Evolutionary conservation across 768 basidiomycete species (phyloP).

Genomic region (Russula emetica): DNA sequence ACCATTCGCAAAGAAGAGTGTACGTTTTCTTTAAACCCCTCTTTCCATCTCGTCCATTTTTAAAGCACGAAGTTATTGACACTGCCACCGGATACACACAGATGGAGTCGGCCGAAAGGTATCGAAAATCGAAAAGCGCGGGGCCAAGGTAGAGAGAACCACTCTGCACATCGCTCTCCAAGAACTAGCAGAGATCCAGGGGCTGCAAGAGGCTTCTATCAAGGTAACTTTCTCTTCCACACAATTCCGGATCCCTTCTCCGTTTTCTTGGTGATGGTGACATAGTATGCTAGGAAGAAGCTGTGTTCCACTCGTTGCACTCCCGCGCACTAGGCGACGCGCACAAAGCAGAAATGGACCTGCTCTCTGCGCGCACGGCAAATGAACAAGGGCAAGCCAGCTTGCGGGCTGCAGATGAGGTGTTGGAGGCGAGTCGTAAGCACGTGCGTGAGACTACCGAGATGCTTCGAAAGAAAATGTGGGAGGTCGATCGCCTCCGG

Average conservation of each 20-base stretch:
- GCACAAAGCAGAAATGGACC: constrained; percentile 61
- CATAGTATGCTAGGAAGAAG: constrained; percentile 44
- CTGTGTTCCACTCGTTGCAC: constrained; percentile 50
- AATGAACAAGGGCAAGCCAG: constrained; percentile 29
- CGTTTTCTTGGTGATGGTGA: no score
- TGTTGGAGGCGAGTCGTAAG: constrained; percentile 47
- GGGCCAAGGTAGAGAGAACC: constrained; percentile 63
- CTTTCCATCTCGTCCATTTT: neutral
- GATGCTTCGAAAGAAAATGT: constrained; percentile 63
- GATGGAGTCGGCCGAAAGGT: constrained; percentile 57
- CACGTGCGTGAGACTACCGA: constrained; percentile 57
- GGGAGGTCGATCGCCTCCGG: constrained; percentile 65
- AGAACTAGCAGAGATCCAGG: constrained; percentile 64
- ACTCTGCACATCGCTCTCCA: constrained; percentile 56
- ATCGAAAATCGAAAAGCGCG: constrained; percentile 65
- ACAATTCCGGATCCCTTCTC: neutral
- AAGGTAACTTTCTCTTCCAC: constrained; percentile 38
- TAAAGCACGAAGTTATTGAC: neutral
- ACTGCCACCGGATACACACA: constrained; percentile 28
- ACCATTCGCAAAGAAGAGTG: constrained; percentile 52
- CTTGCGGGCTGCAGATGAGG: constrained; percentile 44
- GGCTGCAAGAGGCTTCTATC: constrained; percentile 61
- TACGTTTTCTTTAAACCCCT: constrained; percentile 31
- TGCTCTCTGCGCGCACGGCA: constrained; percentile 49
- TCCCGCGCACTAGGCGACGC: constrained; percentile 50